Percentiles rank a stretch among this genome's conserved stretches.
phyloP scores from a whole-genome alignment of 306 rosid genomes.

The Medicago lupulina region DNA sequence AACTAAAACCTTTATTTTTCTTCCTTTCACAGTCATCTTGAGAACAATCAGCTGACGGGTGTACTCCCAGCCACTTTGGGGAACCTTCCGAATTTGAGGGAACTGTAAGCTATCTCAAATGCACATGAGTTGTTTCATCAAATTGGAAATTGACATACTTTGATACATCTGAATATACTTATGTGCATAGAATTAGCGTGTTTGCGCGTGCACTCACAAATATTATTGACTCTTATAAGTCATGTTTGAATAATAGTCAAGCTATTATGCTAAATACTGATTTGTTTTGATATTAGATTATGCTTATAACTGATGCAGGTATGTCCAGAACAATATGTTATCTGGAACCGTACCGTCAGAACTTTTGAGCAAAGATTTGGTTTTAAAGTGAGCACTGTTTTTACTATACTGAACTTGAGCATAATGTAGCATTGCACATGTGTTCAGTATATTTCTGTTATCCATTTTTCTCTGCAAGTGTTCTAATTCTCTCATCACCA shows the following conservation, averaged over 20 bases:
- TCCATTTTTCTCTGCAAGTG: background rate
- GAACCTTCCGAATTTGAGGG: slow-evolving; percentile 82
- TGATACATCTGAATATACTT: slow-evolving; percentile 17
- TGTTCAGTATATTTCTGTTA: slow-evolving; percentile 13
- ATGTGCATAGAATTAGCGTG: background rate
- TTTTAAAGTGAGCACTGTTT: slow-evolving; percentile 46
- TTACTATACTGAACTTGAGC: slow-evolving; percentile 26
- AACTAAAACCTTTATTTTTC: slow-evolving; percentile 39
- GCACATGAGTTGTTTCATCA: slow-evolving; percentile 20
- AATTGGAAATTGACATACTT: slow-evolving; percentile 18
- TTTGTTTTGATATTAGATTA: slow-evolving; percentile 28
- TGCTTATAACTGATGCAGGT: slow-evolving; percentile 61
- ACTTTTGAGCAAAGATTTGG: slow-evolving; percentile 61
- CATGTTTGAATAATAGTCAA: slow-evolving; percentile 24
- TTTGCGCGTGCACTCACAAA: background rate
- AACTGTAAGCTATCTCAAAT: slow-evolving; percentile 74
- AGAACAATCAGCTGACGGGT: slow-evolving; percentile 80
- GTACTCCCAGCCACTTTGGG: slow-evolving; percentile 66
- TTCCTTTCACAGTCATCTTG: slow-evolving; percentile 79
- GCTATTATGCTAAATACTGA: slow-evolving; percentile 5
- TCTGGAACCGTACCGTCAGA: slow-evolving; percentile 75
- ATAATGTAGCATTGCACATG: slow-evolving; percentile 23
- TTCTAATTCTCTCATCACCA: slow-evolving; percentile 13
- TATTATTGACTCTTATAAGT: background rate
- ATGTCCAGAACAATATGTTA: slow-evolving; percentile 83